These are phyloP conservation scores for Cyclotella choctawhatcheeana DNA, from an alignment of 108 stramenopile genomes.

Conservation along the genomic window DNA sequence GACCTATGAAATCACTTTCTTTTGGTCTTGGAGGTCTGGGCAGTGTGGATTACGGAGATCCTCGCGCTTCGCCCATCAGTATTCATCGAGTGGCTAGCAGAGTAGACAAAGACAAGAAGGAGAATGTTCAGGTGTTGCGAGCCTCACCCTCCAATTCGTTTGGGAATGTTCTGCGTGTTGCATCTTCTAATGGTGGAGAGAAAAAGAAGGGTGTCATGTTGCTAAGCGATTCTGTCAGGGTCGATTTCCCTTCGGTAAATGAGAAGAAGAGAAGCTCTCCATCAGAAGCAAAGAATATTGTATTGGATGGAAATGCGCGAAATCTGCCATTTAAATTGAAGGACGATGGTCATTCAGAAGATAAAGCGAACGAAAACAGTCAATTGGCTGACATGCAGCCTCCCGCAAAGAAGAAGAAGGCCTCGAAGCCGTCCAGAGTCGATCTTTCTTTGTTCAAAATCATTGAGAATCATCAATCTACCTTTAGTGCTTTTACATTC, in stretches of 20 bases:
- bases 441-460: conserved; percentile 53
- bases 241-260: conserved; percentile 1
- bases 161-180: conserved; percentile 17
- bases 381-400: background rate
- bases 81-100: background rate
- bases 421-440: conserved; percentile 15
- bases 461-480: conserved; percentile 52
- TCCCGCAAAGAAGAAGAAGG: conserved; percentile 6
- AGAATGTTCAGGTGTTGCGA: conserved; percentile 35
- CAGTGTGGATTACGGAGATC: conserved; percentile 32
- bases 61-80: conserved; percentile 7
- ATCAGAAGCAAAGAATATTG: background rate
- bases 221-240: conserved; percentile 23
- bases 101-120: background rate
- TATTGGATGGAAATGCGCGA: conserved; percentile 20
- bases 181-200: background rate
- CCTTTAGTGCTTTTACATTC: conserved; percentile 64
- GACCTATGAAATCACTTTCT: conserved; percentile 62
- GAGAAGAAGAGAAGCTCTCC: conserved; percentile 7
- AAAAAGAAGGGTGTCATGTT: conserved; percentile 13
- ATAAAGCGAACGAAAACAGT: background rate
- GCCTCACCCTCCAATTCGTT: conserved; percentile 43
- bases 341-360: background rate
- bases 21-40: conserved; percentile 53
- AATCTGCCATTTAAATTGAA: conserved; percentile 17